Evolutionary conservation across 2,329 filamentous ascomycete species (phyloP).

Genomic region (Aspergillus sp.): DNA sequence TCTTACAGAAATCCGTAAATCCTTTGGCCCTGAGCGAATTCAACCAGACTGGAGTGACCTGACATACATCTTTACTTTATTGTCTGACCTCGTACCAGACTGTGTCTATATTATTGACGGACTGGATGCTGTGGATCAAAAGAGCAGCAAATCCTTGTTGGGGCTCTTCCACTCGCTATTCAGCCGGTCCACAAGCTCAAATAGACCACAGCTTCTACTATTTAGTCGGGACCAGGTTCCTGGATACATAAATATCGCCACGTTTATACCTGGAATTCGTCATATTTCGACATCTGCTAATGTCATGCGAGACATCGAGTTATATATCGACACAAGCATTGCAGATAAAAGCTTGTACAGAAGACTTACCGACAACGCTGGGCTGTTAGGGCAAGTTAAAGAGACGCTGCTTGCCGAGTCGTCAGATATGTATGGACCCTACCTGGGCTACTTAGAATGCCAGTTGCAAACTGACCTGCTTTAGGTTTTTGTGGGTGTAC

Average conservation of each 20-base stretch:
- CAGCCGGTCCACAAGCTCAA: not conserved
- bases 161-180: conserved; percentile 11
- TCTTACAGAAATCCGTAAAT: not conserved
- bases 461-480: conserved; percentile 4
- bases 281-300: conserved; percentile 21
- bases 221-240: conserved; percentile 24
- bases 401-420: not conserved
- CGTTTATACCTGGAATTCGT: conserved; percentile 15
- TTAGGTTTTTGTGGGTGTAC: conserved; percentile 24
- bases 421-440: conserved; percentile 3
- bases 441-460: not conserved
- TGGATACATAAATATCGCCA: conserved; percentile 18
- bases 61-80: conserved; percentile 10
- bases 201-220: conserved; percentile 12
- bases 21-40: conserved; percentile 15
- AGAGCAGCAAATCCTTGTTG: conserved; percentile 8
- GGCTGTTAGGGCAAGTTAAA: conserved; percentile 7
- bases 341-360: conserved; percentile 17
- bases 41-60: conserved; percentile 21
- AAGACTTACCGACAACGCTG: conserved; percentile 18
- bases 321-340: conserved; percentile 20
- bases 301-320: conserved; percentile 18
- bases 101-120: conserved; percentile 21
- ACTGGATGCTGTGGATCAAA: conserved; percentile 14
- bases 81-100: conserved; percentile 12